Evolutionary conservation across 805 yeast genomes (phyloP).

Genomic region (Saturnispora silvae): DNA sequence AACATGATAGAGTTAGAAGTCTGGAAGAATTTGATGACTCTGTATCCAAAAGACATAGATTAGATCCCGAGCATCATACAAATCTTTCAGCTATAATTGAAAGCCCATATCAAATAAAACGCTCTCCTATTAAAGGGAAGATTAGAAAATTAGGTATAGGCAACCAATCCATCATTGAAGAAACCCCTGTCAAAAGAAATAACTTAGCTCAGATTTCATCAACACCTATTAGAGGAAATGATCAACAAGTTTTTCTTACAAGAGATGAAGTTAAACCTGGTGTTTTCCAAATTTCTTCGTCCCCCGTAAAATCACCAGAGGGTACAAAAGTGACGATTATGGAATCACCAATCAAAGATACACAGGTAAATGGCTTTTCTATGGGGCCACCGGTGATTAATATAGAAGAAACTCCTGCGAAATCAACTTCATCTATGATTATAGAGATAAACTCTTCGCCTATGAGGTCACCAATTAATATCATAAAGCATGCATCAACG

Average conservation of each 20-base stretch:
- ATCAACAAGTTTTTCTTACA: background rate
- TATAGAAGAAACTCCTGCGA: background rate
- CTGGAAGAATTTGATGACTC: constrained; percentile 5
- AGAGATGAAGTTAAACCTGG: constrained; percentile 12
- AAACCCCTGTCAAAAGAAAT: background rate
- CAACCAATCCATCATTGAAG: background rate
- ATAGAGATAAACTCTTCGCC: constrained; percentile 1
- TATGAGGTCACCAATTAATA: background rate
- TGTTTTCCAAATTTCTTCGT: constrained; percentile 14
- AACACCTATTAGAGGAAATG: constrained; percentile 1
- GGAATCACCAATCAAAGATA: background rate
- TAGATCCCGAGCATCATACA: background rate
- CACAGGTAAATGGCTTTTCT: background rate
- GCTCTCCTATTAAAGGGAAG: background rate
- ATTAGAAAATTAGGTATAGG: constrained; percentile 6
- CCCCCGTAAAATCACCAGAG: constrained; percentile 12
- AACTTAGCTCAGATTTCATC: background rate
- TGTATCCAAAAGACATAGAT: constrained; percentile 1
- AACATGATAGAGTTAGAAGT: background rate
- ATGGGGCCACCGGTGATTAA: background rate
- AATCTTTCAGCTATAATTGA: constrained; percentile 1
- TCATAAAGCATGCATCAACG: constrained; percentile 2
- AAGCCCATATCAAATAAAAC: constrained; percentile 5
- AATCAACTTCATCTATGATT: background rate
- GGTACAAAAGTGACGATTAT: background rate